These are phyloP conservation scores for Lasiodiplodia citricola DNA, from an alignment of 2,329 filamentous ascomycete species.

Conservation along the genomic window DNA sequence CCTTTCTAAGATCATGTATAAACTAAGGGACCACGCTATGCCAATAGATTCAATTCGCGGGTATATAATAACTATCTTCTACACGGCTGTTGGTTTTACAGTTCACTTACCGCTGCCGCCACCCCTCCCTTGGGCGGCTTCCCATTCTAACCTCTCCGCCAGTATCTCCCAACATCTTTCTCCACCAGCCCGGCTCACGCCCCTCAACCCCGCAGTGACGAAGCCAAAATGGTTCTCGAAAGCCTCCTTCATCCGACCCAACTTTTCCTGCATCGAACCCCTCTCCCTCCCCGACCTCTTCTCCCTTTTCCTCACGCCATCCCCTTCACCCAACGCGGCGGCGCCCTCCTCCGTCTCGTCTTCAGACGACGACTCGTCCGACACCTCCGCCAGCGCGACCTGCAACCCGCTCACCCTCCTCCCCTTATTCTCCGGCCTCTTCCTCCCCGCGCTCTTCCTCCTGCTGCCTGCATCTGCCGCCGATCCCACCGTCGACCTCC, in stretches of 20 bases:
- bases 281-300: slow-evolving; percentile 1
- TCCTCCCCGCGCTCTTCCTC: slow-evolving; percentile 28
- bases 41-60: neutral
- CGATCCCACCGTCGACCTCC: slow-evolving; percentile 36
- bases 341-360: slow-evolving; percentile 44
- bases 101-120: neutral
- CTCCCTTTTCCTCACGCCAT: neutral
- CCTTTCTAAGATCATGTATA: neutral
- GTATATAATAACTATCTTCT: neutral
- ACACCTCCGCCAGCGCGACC: slow-evolving; percentile 24
- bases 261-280: slow-evolving; percentile 55
- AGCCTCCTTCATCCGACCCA: slow-evolving; percentile 64
- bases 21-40: neutral
- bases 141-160: slow-evolving; percentile 76
- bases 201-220: slow-evolving; percentile 72
- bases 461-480: slow-evolving; percentile 30
- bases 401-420: slow-evolving; percentile 17
- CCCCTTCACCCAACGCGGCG: slow-evolving; percentile 27
- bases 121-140: neutral
- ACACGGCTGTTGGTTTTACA: neutral
- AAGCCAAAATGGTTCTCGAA: slow-evolving; percentile 73
- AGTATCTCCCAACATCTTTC: slow-evolving; percentile 79
- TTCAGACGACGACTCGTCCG: slow-evolving; percentile 29
- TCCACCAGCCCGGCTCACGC: slow-evolving; percentile 74
- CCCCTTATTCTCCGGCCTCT: neutral